Evolutionary conservation across 2,329 filamentous ascomycete species (phyloP), one percentile per base, ranked within the genome.

Genomic region (Talaromyces albobiverticillius): DNA sequence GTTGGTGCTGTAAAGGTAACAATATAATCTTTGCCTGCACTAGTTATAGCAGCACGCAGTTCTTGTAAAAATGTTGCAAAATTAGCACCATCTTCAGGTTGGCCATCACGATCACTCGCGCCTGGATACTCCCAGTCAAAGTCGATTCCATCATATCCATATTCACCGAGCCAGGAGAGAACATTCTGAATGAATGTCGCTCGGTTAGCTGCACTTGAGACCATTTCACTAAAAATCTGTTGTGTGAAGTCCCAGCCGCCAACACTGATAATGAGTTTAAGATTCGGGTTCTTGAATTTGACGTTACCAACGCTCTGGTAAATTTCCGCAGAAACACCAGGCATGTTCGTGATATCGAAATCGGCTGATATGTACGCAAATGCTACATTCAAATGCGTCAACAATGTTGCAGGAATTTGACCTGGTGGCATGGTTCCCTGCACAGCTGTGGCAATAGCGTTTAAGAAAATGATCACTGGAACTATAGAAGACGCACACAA

Each of bases 281-380:
- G 49, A 11, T 51, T 57, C 3, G 65, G 50, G 1, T 66, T 58
- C 1, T 32, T 56, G 0, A 60, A 40, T 52, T 77, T 76, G 2
- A 77, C 57, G 2, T 51, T 55, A 0, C 66, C 67, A 18, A 71
- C 61, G 2, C 61, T 46, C 3, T 16, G 23, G 31, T 64, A 65
- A 2, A 71, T 50, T 1, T 46, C n/a, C 0, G 13, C 11, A 1
- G 51, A 58, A 57, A 1, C 50, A 4, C 32, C 16, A 38, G 64
- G 61, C 60, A 68, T 69, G 1, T 71, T 63, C 0, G 52, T 53
- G 1, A 62, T 45, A 1, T 59, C 49, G 38, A 62, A 74, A 3
- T 38, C 47, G 0, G 73, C 70, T 42, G 77, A 64, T 50, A 79
- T 69, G 36, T 67, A 70, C 2, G 67, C 71, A 53, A 78, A 79